Base-by-base conservation (phyloP, 2,329 filamentous ascomycete species). In the Aspergillus alliaceus region DNA sequence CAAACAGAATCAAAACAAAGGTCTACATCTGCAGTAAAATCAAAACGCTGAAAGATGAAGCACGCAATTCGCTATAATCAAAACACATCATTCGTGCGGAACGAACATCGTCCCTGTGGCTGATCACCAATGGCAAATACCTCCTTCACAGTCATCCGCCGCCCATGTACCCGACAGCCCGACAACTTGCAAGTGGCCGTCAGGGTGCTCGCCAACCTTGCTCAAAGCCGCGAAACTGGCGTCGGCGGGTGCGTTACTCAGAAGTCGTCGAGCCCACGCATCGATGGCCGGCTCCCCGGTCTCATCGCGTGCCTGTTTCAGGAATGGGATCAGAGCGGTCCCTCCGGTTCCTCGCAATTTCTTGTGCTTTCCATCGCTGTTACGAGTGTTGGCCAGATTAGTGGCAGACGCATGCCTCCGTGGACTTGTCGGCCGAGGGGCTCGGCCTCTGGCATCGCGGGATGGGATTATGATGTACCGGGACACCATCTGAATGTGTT, bases 271-370 rank as follows among this genome's bases (percentile, higher is more conserved):
- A 14, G 84, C 85, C 86, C 86, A 88, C 1, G 79, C 79, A 66
- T 87, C 85, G 49, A 98, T 88, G 1, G 93, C 91, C 1, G 92
- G 91, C 74, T 98, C 93, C 15, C 91, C 90, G 0, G 95, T 99
- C 80, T 99, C 95, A 68, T 99, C 93, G 27, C 95, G 84, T 4
- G 95, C 95, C 76, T 99, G 95, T 76, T 98, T 97, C 59, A 99
- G 80, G 76, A 99, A 99, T 0, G 93, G 91, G 55, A 99, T 97
- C 56, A 99, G 79, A 0, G 93, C 90, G 0, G 95, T 98, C 15
- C 95, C 95, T 14, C 95, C 95, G 0, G 95, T 99, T 2, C 95
- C 95, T 44, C 90, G 90, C 27, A 96, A 83, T 51, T 88, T 88
- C 64, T 82, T 84, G 58, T 69, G 73, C 20, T 68, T 68, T 35